Evolutionary conservation across 768 basidiomycete genomes (phyloP).

Genomic region (Daedaleopsis nitida): DNA sequence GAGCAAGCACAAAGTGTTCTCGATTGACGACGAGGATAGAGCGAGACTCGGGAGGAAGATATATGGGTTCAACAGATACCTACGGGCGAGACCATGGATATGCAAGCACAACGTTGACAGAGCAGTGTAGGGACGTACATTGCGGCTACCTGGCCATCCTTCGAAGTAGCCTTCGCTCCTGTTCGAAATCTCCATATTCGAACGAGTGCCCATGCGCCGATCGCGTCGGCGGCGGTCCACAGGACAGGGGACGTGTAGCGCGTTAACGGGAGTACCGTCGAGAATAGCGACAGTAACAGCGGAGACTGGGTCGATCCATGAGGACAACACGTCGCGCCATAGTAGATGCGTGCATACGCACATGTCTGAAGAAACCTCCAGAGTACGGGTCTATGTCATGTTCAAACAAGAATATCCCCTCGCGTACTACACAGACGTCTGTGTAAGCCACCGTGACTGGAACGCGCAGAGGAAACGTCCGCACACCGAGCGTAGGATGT

Average conservation of each 20-base stretch:
- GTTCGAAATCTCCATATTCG: conserved; percentile 69
- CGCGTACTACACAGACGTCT: conserved; percentile 63
- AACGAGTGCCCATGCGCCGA: conserved; percentile 69
- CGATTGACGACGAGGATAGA: conserved; percentile 79
- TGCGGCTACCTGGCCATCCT: conserved; percentile 65
- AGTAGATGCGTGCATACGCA: conserved; percentile 38
- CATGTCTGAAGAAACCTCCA: conserved; percentile 85
- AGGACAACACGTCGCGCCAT: neutral
- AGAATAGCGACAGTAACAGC: conserved; percentile 74
- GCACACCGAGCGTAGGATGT: conserved; percentile 78
- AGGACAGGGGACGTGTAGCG: conserved; percentile 50
- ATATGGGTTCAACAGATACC: conserved; percentile 92
- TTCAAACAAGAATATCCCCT: conserved; percentile 82
- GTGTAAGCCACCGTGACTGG: conserved; percentile 20
- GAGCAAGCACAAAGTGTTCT: conserved; percentile 71
- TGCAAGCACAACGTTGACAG: neutral
- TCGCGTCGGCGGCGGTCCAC: conserved; percentile 71
- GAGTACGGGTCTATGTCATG: conserved; percentile 85
- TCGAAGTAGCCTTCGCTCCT: conserved; percentile 44
- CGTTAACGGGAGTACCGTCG: conserved; percentile 64
- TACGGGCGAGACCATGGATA: conserved; percentile 33
- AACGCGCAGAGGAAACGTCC: conserved; percentile 29
- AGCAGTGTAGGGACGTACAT: conserved; percentile 48
- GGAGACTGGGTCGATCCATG: conserved; percentile 62
- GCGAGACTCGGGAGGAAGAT: conserved; percentile 78